Conservation (phyloP, 129 eudicot species). For the Chrysanthemum makinoi region DNA sequence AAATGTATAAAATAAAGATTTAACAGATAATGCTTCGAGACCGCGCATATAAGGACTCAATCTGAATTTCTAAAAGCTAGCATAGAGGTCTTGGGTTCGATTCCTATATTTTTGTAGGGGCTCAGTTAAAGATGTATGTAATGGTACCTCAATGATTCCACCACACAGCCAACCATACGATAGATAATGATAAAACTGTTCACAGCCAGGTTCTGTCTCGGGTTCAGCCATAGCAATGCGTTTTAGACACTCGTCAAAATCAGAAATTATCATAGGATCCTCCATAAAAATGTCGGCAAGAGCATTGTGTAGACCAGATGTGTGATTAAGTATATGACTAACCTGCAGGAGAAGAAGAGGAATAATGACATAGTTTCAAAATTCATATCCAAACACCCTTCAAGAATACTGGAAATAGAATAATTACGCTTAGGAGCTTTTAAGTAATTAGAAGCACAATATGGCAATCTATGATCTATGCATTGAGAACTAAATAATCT, state of each 20-base stretch:
- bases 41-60: no score
- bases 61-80: neutral
- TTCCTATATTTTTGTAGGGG: neutral
- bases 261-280: slow-evolving; percentile 46
- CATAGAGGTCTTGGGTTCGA: neutral
- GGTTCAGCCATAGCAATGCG: slow-evolving; percentile 42
- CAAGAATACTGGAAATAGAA: no score
- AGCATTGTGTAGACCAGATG: slow-evolving; percentile 41
- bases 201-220: slow-evolving; percentile 68
- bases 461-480: no score
- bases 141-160: slow-evolving; percentile 76
- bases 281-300: slow-evolving; percentile 43
- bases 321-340: slow-evolving; percentile 40
- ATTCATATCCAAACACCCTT: no score
- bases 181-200: slow-evolving; percentile 69
- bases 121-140: neutral
- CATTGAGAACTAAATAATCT: no score
- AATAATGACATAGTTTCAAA: no score
- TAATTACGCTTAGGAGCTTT: no score
- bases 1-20: neutral
- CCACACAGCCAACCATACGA: slow-evolving; percentile 95
- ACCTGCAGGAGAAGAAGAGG: slow-evolving; percentile 36
- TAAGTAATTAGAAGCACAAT: no score
- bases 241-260: slow-evolving; percentile 68
- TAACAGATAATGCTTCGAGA: no score